Conservation (phyloP, 108 stramenopile genomes). For the Stephanodiscus triporus region DNA sequence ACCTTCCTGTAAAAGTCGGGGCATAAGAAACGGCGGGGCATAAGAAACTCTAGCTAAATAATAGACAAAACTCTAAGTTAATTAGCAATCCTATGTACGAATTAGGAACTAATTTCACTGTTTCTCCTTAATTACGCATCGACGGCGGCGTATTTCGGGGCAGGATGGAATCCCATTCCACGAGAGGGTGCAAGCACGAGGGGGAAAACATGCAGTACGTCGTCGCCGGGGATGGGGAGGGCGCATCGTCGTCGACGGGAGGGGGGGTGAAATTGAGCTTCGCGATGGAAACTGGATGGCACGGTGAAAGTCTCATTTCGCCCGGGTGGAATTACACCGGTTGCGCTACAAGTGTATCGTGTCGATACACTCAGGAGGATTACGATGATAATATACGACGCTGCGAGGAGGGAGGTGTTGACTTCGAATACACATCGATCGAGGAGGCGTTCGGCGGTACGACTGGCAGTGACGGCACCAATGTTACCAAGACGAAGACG, state of each 20-base stretch:
- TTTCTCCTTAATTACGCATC: too few species aligned
- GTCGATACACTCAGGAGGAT: slow-evolving; percentile 12
- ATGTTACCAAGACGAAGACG: too few species aligned
- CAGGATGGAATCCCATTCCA: slow-evolving; percentile 33
- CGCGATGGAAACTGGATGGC: slow-evolving; percentile 11
- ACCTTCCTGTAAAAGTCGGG: too few species aligned
- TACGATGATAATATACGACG: slow-evolving; percentile 12
- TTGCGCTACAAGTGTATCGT: slow-evolving; percentile 14
- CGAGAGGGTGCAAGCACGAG: not conserved
- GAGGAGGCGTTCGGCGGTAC: not conserved
- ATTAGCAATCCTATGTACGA: too few species aligned
- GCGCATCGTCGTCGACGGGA: too few species aligned
- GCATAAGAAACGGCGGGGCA: too few species aligned
- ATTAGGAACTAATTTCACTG: too few species aligned
- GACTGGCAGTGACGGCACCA: not conserved
- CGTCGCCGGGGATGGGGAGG: slow-evolving; percentile 6
- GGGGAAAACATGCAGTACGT: slow-evolving; percentile 1
- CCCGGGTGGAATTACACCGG: slow-evolving; percentile 27
- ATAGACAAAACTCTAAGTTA: too few species aligned
- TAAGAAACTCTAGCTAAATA: too few species aligned
- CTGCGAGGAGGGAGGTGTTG: not conserved
- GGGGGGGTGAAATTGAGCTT: slow-evolving; percentile 15
- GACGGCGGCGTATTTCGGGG: slow-evolving; percentile 27
- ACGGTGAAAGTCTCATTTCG: not conserved
- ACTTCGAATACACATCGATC: slow-evolving; percentile 14